These are phyloP conservation scores for Lolium rigidum DNA, from an alignment of 176 grass and related monocot species.

Conservation along the genomic window DNA sequence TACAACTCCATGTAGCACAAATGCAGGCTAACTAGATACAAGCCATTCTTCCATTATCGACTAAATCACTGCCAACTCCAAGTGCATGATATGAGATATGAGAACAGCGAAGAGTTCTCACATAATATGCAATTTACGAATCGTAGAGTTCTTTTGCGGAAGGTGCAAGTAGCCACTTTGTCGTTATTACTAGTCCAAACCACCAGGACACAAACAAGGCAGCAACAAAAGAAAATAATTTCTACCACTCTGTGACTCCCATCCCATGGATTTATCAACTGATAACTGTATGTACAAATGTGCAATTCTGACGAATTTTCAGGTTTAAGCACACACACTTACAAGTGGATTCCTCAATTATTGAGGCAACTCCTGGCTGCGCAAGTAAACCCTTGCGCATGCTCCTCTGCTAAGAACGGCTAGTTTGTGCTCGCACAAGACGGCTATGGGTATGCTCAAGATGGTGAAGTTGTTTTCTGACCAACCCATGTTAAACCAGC, in stretches of 20 bases:
- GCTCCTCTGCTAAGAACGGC: conserved; percentile 39
- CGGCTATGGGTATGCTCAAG: conserved; percentile 23
- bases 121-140: no score
- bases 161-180: background rate
- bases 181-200: conserved; percentile 39
- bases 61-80: conserved; percentile 31
- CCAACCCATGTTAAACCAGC: conserved; percentile 48
- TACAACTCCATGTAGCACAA: background rate
- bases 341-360: background rate
- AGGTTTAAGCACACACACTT: background rate
- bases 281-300: background rate
- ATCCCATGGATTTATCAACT: background rate
- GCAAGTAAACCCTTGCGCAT: conserved; percentile 26
- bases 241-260: conserved; percentile 9
- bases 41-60: conserved; percentile 40
- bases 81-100: no score
- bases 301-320: background rate
- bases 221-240: conserved; percentile 41
- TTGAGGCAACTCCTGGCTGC: conserved; percentile 47
- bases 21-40: conserved; percentile 29
- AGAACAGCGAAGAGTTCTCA: no score
- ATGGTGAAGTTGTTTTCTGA: conserved; percentile 47
- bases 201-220: background rate
- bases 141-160: no score
- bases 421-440: conserved; percentile 4